Base-by-base conservation (phyloP, 2,329 filamentous ascomycete genomes). In the Claviceps sp. region DNA sequence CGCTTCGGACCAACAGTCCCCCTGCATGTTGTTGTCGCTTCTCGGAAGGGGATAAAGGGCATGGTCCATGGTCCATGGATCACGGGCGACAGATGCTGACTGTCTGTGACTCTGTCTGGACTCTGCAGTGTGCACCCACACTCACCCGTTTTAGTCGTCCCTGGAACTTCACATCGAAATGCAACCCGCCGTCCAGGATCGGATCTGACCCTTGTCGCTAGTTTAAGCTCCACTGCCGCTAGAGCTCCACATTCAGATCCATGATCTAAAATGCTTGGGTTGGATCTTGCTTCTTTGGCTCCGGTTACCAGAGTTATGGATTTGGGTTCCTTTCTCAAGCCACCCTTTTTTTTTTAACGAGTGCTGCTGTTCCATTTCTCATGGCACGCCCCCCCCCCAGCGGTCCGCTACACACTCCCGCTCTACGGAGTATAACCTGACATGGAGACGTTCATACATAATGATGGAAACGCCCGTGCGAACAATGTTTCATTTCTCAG, bases 201-300 rank as follows among this genome's bases (percentile, higher is more conserved):
- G 41, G 47, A 48, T 41, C 49, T 26, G 45, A 37, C 19, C 42
- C 41, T 38, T 45, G 41, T 42, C 46, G 41, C 26, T 52, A 39
- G 47, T 26, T 34, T 39, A 43, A 48, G 41, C 22, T 48, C 59
- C 59, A 56, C 59, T 57, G 60, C 56, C 59, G 57, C 57, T 57
- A 54, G 65, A 34, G 66, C 58, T 60, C 68, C 68, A 68, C 67
- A 60, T 58, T 55, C 49, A 67, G 62, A 65, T 68, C 66, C 64
- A 61, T 66, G 64, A 54, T 49, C 52, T 50, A 42, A 46, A 47
- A 26, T 44, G 26, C 48, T 47, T 57, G 61, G 63, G 62, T 64
- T 56, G 64, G 52, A 63, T 65, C 64, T 65, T 60, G 63, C 44
- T 59, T 59, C 56, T 56, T 34, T 41, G 37, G 62, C 64, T 58